A percentile compares a stretch with the other conserved stretches of the same genome.
Evolutionary conservation across 2,329 filamentous ascomycete species (phyloP).

Genomic region (Cercospora brassicicola): DNA sequence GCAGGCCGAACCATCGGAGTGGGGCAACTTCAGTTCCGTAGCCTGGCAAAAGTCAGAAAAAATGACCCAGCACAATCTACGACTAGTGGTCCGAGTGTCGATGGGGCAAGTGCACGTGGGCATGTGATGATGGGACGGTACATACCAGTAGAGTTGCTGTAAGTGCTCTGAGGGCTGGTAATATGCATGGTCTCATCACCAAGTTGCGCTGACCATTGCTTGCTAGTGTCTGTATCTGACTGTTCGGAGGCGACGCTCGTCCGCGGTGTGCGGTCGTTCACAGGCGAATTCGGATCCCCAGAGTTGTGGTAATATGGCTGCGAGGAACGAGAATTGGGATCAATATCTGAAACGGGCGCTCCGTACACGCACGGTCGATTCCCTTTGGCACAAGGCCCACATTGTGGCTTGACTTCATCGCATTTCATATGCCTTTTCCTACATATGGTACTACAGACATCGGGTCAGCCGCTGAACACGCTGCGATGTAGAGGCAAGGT

Average conservation of each 20-base stretch:
- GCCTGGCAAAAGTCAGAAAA: constrained; percentile 1
- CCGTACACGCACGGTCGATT: constrained; percentile 47
- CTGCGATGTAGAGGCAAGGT: neutral
- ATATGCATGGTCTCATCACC: constrained; percentile 25
- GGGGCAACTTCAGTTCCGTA: constrained; percentile 46
- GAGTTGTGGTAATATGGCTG: constrained; percentile 7
- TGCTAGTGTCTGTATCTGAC: constrained; percentile 3
- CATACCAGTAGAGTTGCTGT: constrained; percentile 31
- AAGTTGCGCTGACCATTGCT: constrained; percentile 22
- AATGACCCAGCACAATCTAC: neutral
- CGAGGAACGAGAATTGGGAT: neutral
- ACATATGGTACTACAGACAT: constrained; percentile 26
- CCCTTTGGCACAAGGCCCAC: constrained; percentile 48
- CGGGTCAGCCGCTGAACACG: neutral
- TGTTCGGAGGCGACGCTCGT: constrained; percentile 3
- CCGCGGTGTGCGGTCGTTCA: neutral
- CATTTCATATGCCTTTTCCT: constrained; percentile 52
- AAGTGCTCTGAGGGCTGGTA: constrained; percentile 32
- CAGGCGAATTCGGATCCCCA: neutral
- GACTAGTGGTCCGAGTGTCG: neutral
- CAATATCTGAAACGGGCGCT: neutral
- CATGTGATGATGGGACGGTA: neutral
- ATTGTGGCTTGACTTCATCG: constrained; percentile 50
- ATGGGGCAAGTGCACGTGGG: neutral
- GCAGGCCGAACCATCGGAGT: constrained; percentile 51